Base-by-base conservation (phyloP, 2,329 filamentous ascomycete species). In the Fusarium avenaceum region DNA sequence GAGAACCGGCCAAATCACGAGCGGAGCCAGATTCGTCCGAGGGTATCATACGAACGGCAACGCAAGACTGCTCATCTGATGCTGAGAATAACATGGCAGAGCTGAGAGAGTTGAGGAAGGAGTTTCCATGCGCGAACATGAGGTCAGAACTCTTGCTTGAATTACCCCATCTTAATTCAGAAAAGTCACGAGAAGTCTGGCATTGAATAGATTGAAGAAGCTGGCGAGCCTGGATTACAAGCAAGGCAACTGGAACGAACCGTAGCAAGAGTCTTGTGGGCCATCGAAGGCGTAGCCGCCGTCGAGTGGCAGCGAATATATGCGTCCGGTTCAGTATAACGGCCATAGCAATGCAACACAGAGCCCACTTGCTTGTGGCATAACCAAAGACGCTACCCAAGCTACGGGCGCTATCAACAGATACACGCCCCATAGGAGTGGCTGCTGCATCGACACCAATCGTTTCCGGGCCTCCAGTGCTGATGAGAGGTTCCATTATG, bases 331-430 rank as follows among this genome's bases (percentile, higher is more conserved):
- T 98, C 24, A 98, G 84, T 59, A 97, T 82, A 60, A 98, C 87
- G 22, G 93, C 93, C 84, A 95, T 92, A 38, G 90, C 88, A 72
- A 98, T 90, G 73, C 94, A 97, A 52, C 90, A 90, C 59, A 98
- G 82, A 1, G 95, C 94, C 96, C 96, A 98, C 78, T 92, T 92
- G 79, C 93, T 96, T 2, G 92, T 96, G 43, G 94, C 85, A 79
- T 98, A 99, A 72, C 89, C 92, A 79, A 98, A 94, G 60, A 98
- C 89, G 64, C 92, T 94, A 44, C 93, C 92, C 43, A 97, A 84
- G 43, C 92, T 93, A 75, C 90, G 88, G 3, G 85, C 82, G 24
- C 87, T 81, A 70, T 90, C 88, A 67, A 88, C 77, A 7, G 87
- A 85, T 65, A 90, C 82, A 32, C 82, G 81, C 8, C 84, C 83